Base-by-base conservation (phyloP, 208 protist genomes). In the Wallacemonas sp. region DNA sequence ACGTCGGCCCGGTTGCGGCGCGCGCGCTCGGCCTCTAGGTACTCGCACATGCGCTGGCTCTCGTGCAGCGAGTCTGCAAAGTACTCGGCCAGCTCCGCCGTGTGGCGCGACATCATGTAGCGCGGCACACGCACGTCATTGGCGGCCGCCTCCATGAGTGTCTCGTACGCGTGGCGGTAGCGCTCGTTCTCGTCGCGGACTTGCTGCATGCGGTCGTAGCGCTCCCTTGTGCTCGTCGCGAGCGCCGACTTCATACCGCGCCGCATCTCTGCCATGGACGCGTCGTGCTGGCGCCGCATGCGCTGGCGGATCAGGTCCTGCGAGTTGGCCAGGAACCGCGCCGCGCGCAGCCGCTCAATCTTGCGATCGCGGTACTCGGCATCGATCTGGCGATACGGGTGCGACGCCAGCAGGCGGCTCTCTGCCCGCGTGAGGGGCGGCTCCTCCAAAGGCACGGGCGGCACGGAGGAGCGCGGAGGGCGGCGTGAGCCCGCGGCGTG, bases 121-220 rank as follows among this genome's bases (percentile, higher is more conserved):
- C 67, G 72, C 31, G 90, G 79, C 42, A 82, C 79, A 38, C 81
- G 85, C 36, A 70, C 65, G 45, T 82, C 82, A 59, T 91, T 92
- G 18, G 81, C 79, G 0, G 87, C 91, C 20, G 83, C 74, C 52
- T 77, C 77, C 75, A 96, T 87, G 36, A 93, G 63, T 2, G 75
- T 74, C 10, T 76, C 74, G 72, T 93, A 96, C n/a, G 87, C 87
- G 0, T 65, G 71, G 3, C 78, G 76, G 77, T 93, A 93, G 26
- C 84, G 87, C 45, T 79, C 67, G 63, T 96, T 88, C 80, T 91
- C 87, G 11, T 96, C 86, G 16, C 76, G 77, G 28, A 93, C 75
- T 18, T 70, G 79, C 12, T 75, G 79, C 81, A 76, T 82, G 11
- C 74, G 62, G 39, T 93, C 87, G 18, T 67, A 50, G 63, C 77